Conservation (phyloP, 2,329 filamentous ascomycete species). For the Verticillium alfalfae region DNA sequence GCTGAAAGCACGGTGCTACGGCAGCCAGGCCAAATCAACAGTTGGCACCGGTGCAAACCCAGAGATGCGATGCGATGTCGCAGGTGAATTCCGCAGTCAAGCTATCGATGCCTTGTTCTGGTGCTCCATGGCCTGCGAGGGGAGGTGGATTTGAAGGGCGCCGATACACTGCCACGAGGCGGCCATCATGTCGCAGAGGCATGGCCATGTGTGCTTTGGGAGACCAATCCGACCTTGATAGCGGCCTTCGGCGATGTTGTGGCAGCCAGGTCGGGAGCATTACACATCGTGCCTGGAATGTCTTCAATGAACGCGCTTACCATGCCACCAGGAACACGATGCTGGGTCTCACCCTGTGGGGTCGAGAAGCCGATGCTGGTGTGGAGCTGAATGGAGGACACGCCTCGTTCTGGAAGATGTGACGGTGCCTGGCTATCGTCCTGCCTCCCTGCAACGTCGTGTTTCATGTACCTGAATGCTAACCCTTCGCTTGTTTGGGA, state of each 20-base stretch:
- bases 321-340: background rate
- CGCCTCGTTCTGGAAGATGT: constrained; percentile 14
- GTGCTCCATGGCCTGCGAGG: no score
- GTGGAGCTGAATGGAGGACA: constrained; percentile 4
- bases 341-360: background rate
- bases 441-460: constrained; percentile 4
- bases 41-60: background rate
- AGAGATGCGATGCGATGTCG: background rate
- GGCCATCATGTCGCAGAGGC: background rate
- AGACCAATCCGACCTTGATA: background rate
- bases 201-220: background rate
- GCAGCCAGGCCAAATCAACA: background rate
- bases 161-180: no score
- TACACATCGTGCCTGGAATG: background rate
- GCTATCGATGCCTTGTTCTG: no score
- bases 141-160: no score
- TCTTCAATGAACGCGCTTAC: background rate
- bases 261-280: background rate
- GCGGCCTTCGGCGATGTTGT: background rate
- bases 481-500: constrained; percentile 17
- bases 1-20: background rate
- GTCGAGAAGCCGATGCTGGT: constrained; percentile 5
- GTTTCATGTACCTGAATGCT: constrained; percentile 19
- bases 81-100: no score
- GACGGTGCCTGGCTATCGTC: constrained; percentile 4